A percentile compares a stretch with the other conserved stretches of the same genome.
These are phyloP conservation scores for Zoysia pacifica DNA, from an alignment of 176 grass and related monocot genomes.

Conservation along the genomic window DNA sequence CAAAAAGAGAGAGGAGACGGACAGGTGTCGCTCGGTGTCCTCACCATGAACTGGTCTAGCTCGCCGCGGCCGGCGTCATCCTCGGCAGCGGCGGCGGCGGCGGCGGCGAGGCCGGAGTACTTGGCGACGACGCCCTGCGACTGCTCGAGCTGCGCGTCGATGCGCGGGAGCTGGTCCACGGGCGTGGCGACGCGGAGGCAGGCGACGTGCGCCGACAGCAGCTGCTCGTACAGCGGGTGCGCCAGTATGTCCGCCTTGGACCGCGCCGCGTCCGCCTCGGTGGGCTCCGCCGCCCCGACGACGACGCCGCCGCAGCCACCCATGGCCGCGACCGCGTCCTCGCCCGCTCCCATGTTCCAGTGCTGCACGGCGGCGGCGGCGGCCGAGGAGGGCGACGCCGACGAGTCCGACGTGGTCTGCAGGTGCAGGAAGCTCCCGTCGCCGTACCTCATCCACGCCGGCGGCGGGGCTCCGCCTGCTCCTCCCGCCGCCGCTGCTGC, in stretches of 20 bases:
- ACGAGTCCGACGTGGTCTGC: conserved; percentile 65
- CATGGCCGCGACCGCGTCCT: conserved; percentile 33
- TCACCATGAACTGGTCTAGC: conserved; percentile 78
- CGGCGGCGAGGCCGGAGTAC: conserved; percentile 52
- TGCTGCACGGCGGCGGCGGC: not conserved
- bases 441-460: conserved; percentile 69
- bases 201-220: conserved; percentile 65
- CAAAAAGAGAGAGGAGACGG: not conserved
- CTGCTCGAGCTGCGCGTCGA: conserved; percentile 67
- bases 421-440: conserved; percentile 81
- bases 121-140: conserved; percentile 55
- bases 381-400: conserved; percentile 24
- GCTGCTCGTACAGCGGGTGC: conserved; percentile 74
- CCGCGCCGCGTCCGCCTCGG: conserved; percentile 45
- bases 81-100: conserved; percentile 24
- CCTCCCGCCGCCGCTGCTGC: conserved; percentile 28
- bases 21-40: not conserved
- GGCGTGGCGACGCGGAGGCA: conserved; percentile 66
- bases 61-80: conserved; percentile 45
- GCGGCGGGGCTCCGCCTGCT: not conserved
- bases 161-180: conserved; percentile 68
- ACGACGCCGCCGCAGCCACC: conserved; percentile 20
- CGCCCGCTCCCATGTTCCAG: conserved; percentile 30
- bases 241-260: conserved; percentile 57
- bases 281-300: not conserved